Base-by-base conservation (phyloP, 192 early-diverging fungal genomes). In the Linnemannia exigua region DNA sequence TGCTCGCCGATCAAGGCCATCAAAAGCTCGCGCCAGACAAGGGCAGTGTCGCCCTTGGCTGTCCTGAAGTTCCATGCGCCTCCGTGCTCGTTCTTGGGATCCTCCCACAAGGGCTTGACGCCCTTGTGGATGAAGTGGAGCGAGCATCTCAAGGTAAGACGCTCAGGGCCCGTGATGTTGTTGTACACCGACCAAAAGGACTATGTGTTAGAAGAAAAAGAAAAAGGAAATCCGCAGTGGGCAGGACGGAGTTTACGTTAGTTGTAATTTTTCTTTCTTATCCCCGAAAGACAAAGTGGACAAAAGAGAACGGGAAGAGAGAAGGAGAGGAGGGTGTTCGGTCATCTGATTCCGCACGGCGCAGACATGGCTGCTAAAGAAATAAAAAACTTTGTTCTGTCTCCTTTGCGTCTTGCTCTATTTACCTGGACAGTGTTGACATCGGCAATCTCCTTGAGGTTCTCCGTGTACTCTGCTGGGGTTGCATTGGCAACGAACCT, bases 1-100 rank as follows among this genome's bases (percentile, higher is more conserved):
- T 90, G 90, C 68, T 90, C 90, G 67, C 90, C 90, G 33, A 90
- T 88, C 67, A 90, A 68, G 67, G 84, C 75, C 90, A 90, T 89
- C 51, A 90, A 79, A 28, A 90, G 37, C 74, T 90, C 90, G 41
- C 90, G 82, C 90, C 90, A 90, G 36, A 90, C 88, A 66, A 74
- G 66, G 36, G 87, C 80, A 15, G 90, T 88, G 50, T 90, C 73
- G 37, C 63, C 38, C 77, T 89, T 90, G 73, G 87, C 84, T 46
- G 87, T 87, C 66, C 88, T 83, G 68, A 90, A 90, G 68, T 84
- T 88, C 87, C 88, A 90, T 52, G 90, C 87, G 9, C 90, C 90
- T 79, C 90, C 90, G 47, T 89, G 83, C 77, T 89, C 88, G 76
- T 90, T 90, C 73, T 76, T 80, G n/a, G 90, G 90, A 50, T 90